Percentiles rank a stretch among this genome's conserved stretches.
phyloP scores from a whole-genome alignment of 2,329 filamentous ascomycete species.

The Aspergillus pseudoviridinutans region DNA sequence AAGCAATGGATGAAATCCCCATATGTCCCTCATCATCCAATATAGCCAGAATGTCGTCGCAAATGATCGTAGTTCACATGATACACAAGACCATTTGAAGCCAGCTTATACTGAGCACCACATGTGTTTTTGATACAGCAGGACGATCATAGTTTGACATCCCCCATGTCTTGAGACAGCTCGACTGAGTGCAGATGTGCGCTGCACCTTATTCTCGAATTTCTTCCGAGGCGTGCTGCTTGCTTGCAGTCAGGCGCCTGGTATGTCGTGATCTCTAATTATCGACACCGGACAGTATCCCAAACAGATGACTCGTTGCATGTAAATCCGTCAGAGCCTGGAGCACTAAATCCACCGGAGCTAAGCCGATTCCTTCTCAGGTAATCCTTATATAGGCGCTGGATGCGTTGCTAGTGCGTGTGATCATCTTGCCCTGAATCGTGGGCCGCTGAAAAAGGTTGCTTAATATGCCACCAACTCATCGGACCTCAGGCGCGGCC shows the following conservation, averaged over 20 bases:
- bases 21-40: neutral
- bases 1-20: neutral
- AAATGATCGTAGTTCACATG: neutral
- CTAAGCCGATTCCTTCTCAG: neutral
- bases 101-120: neutral
- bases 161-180: neutral
- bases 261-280: neutral
- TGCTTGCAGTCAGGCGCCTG: neutral
- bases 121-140: neutral
- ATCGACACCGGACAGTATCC: neutral
- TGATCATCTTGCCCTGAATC: neutral
- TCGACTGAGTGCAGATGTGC: neutral
- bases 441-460: neutral
- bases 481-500: conserved; percentile 31
- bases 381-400: neutral
- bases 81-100: neutral
- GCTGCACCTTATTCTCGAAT: neutral
- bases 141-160: neutral
- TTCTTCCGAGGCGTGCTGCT: neutral
- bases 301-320: neutral
- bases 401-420: neutral
- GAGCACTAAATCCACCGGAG: no score
- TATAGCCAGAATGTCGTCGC: neutral
- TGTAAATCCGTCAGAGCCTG: neutral
- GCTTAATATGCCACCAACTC: conserved; percentile 3